Evolutionary conservation across 2,329 filamentous ascomycete species (phyloP).

Genomic region (Alternaria triticina): DNA sequence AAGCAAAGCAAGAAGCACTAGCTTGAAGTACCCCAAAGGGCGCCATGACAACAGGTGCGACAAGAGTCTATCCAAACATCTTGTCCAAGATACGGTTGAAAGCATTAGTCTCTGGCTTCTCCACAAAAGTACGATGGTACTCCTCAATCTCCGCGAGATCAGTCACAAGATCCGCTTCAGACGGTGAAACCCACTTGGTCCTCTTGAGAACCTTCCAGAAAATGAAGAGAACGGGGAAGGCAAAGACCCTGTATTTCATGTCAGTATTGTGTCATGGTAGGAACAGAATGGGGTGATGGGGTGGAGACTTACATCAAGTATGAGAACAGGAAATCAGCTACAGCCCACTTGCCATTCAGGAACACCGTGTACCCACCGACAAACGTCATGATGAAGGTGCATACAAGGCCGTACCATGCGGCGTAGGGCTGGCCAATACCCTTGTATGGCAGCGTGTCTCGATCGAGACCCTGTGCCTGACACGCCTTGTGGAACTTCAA

Average conservation of each 20-base stretch:
- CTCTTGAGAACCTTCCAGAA: constrained; percentile 75
- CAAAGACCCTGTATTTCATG: constrained; percentile 63
- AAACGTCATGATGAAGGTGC: constrained; percentile 73
- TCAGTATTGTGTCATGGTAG: not conserved
- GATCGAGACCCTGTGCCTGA: constrained; percentile 70
- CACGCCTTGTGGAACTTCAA: constrained; percentile 74
- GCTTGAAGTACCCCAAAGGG: not conserved
- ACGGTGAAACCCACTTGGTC: constrained; percentile 63
- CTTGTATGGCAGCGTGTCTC: constrained; percentile 72
- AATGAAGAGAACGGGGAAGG: constrained; percentile 72
- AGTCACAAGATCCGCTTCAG: constrained; percentile 67
- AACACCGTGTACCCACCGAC: constrained; percentile 80
- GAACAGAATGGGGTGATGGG: not conserved
- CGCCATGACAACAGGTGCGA: constrained; percentile 9
- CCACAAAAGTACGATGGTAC: constrained; percentile 68
- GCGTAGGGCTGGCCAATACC: constrained; percentile 73
- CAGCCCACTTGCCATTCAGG: constrained; percentile 69
- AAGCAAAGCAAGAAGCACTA: not conserved
- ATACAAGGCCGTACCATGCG: constrained; percentile 69
- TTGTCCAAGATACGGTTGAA: constrained; percentile 54
- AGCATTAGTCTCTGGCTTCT: constrained; percentile 55
- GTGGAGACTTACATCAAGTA: constrained; percentile 33
- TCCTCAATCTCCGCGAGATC: constrained; percentile 72
- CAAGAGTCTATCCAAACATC: constrained; percentile 45
- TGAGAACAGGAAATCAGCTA: constrained; percentile 75